phyloP scores from a whole-genome alignment of 768 basidiomycete genomes.

The Phanerodontia chrysosporium region DNA sequence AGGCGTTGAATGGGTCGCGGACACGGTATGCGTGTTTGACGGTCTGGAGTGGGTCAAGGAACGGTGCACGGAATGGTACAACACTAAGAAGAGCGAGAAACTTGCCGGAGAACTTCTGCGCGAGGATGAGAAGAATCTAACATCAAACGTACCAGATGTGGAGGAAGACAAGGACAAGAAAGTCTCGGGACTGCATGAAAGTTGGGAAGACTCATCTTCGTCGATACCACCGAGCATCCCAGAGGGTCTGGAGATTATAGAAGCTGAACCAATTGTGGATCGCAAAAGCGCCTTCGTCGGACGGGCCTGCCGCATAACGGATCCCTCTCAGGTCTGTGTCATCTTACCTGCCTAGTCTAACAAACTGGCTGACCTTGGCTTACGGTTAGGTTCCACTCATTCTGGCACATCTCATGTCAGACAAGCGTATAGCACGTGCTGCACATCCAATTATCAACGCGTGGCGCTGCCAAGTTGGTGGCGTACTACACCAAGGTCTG shows the following conservation, averaged over 20 bases:
- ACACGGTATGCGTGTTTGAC: constrained; percentile 81
- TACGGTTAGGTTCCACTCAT: constrained; percentile 58
- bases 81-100: constrained; percentile 54
- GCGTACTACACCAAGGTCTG: constrained; percentile 70
- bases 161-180: constrained; percentile 14
- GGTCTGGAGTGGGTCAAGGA: constrained; percentile 77
- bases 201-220: constrained; percentile 9
- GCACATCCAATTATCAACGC: constrained; percentile 80
- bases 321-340: constrained; percentile 64
- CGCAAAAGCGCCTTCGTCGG: constrained; percentile 85
- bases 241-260: constrained; percentile 59
- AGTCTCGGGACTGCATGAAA: constrained; percentile 6
- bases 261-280: constrained; percentile 79
- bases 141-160: background rate
- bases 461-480: constrained; percentile 71
- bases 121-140: constrained; percentile 37
- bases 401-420: constrained; percentile 62
- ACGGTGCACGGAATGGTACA: constrained; percentile 64
- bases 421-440: constrained; percentile 68
- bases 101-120: constrained; percentile 52
- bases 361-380: background rate
- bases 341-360: too few species aligned
- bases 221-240: constrained; percentile 36
- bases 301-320: constrained; percentile 73
- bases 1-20: constrained; percentile 74